These are phyloP conservation scores for Apiospora koreana DNA, from an alignment of 2,329 filamentous ascomycete genomes.

Conservation along the genomic window DNA sequence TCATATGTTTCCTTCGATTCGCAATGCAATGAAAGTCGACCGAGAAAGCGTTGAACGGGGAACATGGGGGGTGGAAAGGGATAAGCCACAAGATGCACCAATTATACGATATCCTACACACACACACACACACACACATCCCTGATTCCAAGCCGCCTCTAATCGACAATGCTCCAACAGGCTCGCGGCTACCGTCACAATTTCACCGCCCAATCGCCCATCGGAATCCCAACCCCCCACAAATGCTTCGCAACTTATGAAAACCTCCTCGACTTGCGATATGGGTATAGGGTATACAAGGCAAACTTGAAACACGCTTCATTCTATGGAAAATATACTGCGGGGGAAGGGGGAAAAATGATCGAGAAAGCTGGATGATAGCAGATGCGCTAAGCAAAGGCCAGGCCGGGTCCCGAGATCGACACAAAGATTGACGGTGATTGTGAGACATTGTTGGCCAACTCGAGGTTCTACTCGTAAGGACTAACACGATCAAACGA, in stretches of 20 bases:
- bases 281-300: neutral
- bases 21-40: conserved; percentile 1
- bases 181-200: neutral
- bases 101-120: neutral
- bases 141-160: neutral
- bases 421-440: neutral
- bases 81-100: neutral
- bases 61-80: neutral
- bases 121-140: neutral
- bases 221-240: neutral
- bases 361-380: neutral
- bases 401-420: neutral
- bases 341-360: neutral
- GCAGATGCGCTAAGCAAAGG: neutral
- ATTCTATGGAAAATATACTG: neutral
- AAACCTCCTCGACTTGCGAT: neutral
- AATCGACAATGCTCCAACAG: neutral
- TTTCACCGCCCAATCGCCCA: neutral
- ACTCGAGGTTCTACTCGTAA: neutral
- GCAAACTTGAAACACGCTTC: neutral
- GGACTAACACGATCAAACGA: conserved; percentile 19
- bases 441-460: neutral
- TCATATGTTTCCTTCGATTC: neutral
- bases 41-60: neutral
- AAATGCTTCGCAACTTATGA: neutral